Evolutionary conservation across 2,329 filamentous ascomycete genomes (phyloP), one percentile per base, ranked within the genome.

Genomic region (Remersonia thermophila): DNA sequence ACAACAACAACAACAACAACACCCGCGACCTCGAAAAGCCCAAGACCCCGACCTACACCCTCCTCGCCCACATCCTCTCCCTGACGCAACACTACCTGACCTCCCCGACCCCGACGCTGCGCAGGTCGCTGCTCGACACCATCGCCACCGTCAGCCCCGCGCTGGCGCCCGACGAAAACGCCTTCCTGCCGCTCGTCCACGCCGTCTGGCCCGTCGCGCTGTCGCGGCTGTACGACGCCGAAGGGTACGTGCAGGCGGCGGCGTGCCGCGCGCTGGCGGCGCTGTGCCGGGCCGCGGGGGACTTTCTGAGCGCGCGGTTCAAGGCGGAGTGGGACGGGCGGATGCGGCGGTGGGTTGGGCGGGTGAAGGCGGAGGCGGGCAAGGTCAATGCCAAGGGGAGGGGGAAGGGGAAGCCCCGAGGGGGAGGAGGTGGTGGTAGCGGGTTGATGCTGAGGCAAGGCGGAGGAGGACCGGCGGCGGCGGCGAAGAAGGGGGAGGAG

Each of bases 41-140:
- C n/a, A 77, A 78, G 26, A 82, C 81, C 31, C 80, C 82, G 46
- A 83, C 83, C 0, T 93, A 93, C 56, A 67, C 67, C n/a, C 69
- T 95, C 9, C 72, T 96, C 3, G 69, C 85, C 25, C 80, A 79
- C 39, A 91, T 98, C 38, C 76, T 86, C 16, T 73, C 73, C 33
- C 74, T 93, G 1, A 89, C 86, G 4, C 87, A 94, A 51, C 80
- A 94, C 54, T 91, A 95, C 56, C 71, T 98, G 9, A 86, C 89
- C 5, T 87, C 85, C 0, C 78, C 83, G 0, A 87, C 85, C 0
- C 77, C 87, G 0, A 72, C 75, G 9, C 69, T 98, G 7, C 78
- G 89, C 28, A 76, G 76, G 20, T 83, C 80, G 1, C 69, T 98
- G 3, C 72, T 98, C 8, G 71, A 75, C 12, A 73, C 96, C 5